A percentile compares a stretch with the other conserved stretches of the same genome.
These are phyloP conservation scores for fission yeast (Schizosaccharomyces pombe) DNA, from an alignment of 805 yeast genomes.

Conservation along the genomic window DNA sequence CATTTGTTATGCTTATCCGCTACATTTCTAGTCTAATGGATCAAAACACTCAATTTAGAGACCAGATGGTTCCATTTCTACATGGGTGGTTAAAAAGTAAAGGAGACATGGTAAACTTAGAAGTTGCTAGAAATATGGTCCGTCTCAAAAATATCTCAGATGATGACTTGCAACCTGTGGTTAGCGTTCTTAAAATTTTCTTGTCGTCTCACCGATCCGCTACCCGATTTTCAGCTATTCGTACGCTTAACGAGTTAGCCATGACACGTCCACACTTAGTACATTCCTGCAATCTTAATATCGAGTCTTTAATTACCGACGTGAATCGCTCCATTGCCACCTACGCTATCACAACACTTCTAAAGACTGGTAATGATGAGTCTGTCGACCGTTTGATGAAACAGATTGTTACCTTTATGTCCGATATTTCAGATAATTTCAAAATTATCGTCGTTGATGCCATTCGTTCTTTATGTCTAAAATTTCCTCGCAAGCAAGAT, in stretches of 20 bases:
- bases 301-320: conserved; percentile 71
- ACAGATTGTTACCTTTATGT: conserved; percentile 71
- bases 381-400: conserved; percentile 71
- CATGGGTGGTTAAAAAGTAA: not conserved
- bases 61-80: not conserved
- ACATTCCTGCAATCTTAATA: conserved; percentile 50
- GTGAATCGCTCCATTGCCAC: conserved; percentile 81
- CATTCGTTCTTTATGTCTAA: conserved; percentile 68
- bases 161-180: conserved; percentile 46
- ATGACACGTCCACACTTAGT: conserved; percentile 55
- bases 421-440: conserved; percentile 87
- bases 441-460: conserved; percentile 89
- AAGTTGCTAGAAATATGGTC: conserved; percentile 61
- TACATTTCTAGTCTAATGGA: conserved; percentile 46
- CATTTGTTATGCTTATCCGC: conserved; percentile 65
- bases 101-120: conserved; percentile 64
- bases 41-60: conserved; percentile 29
- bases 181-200: conserved; percentile 49
- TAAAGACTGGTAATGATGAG: conserved; percentile 83
- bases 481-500: conserved; percentile 78
- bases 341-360: conserved; percentile 83
- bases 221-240: conserved; percentile 77
- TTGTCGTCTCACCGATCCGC: conserved; percentile 74
- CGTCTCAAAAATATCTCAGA: conserved; percentile 31
- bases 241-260: conserved; percentile 70